Conservation (phyloP, 2,329 filamentous ascomycete genomes). For the Neurospora crassa region DNA sequence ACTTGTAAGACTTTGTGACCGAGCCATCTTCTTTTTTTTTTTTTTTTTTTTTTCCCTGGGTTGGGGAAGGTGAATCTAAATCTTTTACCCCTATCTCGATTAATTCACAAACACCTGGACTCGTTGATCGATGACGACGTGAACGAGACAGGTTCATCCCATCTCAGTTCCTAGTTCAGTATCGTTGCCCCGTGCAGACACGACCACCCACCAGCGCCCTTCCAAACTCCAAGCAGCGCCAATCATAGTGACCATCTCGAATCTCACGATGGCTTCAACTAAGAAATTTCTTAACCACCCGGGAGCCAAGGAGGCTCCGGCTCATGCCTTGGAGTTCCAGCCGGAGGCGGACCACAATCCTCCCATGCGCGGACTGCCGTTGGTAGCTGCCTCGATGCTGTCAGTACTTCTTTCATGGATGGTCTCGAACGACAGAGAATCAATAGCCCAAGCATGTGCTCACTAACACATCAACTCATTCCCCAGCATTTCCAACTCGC, state of each 20-base stretch:
- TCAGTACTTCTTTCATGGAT: conserved; percentile 11
- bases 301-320: conserved; percentile 27
- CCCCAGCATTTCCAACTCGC: conserved; percentile 48
- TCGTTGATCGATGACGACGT: not conserved
- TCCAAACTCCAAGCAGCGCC: not conserved
- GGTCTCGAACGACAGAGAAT: not conserved
- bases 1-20: not conserved
- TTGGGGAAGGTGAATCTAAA: not conserved
- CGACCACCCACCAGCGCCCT: not conserved
- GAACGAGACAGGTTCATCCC: not conserved
- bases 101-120: not conserved
- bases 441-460: not conserved
- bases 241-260: not conserved
- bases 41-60: not conserved
- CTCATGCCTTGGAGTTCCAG: conserved; percentile 21
- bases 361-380: conserved; percentile 53
- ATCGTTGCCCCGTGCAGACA: not conserved
- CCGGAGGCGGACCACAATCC: conserved; percentile 52
- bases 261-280: conserved; percentile 7
- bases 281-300: conserved; percentile 35
- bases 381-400: conserved; percentile 42
- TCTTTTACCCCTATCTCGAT: not conserved
- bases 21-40: not conserved
- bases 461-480: not conserved
- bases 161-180: not conserved